Percentiles rank a stretch among this genome's conserved stretches.
Evolutionary conservation across 441 rosid genomes (phyloP).

Genomic region (Monsonia emarginata): DNA sequence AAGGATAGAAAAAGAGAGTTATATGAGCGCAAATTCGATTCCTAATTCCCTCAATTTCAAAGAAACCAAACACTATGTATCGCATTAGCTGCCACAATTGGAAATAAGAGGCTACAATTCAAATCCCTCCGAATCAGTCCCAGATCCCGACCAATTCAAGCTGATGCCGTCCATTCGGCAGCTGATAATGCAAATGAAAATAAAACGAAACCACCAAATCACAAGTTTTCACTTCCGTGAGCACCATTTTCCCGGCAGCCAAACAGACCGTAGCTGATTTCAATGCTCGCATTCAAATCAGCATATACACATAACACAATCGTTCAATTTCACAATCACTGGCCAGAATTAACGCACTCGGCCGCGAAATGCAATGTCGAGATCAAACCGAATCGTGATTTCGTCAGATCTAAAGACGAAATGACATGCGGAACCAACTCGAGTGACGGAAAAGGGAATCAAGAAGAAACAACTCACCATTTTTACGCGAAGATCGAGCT

Average conservation of each 20-base stretch:
- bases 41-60: neutral
- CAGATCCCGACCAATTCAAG: slow-evolving; percentile 31
- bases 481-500: slow-evolving; percentile 11
- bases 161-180: slow-evolving; percentile 9
- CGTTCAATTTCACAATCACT: slow-evolving; percentile 5
- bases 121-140: slow-evolving; percentile 13
- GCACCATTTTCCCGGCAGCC: slow-evolving; percentile 2
- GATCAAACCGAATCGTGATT: slow-evolving; percentile 29
- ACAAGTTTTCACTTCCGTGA: neutral
- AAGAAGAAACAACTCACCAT: slow-evolving; percentile 49
- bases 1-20: neutral
- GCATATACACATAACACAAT: slow-evolving; percentile 9
- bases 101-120: neutral
- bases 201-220: neutral
- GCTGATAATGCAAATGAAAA: neutral
- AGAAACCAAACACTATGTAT: slow-evolving; percentile 8
- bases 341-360: neutral
- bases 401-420: slow-evolving; percentile 52
- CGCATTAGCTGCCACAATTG: neutral
- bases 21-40: neutral
- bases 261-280: slow-evolving; percentile 10
- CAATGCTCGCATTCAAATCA: slow-evolving; percentile 10
- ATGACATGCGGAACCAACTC: slow-evolving; percentile 10
- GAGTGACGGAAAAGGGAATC: slow-evolving; percentile 1
- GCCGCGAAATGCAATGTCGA: neutral